Evolutionary conservation across 768 basidiomycete species (phyloP).

Genomic region (Amanita thiersii): DNA sequence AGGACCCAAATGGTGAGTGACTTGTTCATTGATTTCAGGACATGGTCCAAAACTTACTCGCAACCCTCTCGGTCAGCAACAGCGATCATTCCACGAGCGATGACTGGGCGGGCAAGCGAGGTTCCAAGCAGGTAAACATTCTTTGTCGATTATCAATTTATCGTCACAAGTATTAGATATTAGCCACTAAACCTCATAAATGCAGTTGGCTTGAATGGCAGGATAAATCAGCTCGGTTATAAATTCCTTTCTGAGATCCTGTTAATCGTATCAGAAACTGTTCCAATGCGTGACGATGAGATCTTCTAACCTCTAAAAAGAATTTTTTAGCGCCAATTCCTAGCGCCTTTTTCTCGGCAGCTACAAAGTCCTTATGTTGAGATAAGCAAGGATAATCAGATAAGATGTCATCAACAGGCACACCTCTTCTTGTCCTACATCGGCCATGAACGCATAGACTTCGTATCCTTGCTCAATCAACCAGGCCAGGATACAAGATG

Average conservation of each 20-base stretch:
- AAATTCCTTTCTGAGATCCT: constrained; percentile 95
- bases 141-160: constrained; percentile 25
- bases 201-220: constrained; percentile 96
- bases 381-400: constrained; percentile 9
- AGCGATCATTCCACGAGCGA: constrained; percentile 97
- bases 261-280: not conserved
- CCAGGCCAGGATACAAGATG: constrained; percentile 99
- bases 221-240: constrained; percentile 96
- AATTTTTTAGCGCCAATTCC: constrained; percentile 94
- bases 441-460: constrained; percentile 95
- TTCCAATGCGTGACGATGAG: not conserved
- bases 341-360: constrained; percentile 84
- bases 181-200: constrained; percentile 72
- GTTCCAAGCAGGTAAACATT: constrained; percentile 97
- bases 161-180: constrained; percentile 1
- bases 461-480: constrained; percentile 97
- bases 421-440: constrained; percentile 89
- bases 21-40: not conserved
- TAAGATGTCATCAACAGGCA: constrained; percentile 8
- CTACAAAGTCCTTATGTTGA: constrained; percentile 72
- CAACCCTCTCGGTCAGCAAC: constrained; percentile 86
- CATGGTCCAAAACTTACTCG: constrained; percentile 56
- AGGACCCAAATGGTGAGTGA: constrained; percentile 1
- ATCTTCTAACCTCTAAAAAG: constrained; percentile 62
- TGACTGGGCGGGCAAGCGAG: constrained; percentile 95